Evolutionary conservation across 805 yeast genomes (phyloP).

Genomic region (Spathaspora sp.): DNA sequence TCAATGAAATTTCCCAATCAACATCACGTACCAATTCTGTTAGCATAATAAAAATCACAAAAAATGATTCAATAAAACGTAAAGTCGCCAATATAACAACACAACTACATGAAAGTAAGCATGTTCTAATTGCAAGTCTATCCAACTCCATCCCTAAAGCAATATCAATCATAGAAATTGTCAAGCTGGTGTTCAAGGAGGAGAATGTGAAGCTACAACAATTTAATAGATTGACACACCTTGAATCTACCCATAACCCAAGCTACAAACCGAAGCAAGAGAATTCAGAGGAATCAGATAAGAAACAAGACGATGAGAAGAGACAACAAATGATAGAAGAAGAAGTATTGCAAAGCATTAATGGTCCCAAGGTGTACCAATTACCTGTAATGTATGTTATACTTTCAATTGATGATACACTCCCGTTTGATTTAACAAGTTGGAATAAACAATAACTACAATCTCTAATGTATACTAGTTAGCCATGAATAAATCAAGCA

Average conservation of each 20-base stretch:
- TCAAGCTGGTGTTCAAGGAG: constrained; percentile 9
- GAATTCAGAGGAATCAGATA: neutral
- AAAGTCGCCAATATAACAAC: constrained; percentile 9
- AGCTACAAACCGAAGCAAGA: constrained; percentile 1
- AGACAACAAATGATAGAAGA: neutral
- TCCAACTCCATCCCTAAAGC: constrained; percentile 13
- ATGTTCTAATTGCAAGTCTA: constrained; percentile 9
- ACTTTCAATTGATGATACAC: constrained; percentile 2
- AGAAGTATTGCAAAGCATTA: constrained; percentile 2
- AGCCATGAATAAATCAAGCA: neutral
- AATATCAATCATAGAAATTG: constrained; percentile 15
- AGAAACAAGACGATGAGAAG: neutral
- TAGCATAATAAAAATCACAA: constrained; percentile 7
- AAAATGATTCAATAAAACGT: constrained; percentile 18
- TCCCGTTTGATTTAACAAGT: constrained; percentile 1
- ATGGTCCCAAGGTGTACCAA: constrained; percentile 9
- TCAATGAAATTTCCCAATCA: neutral
- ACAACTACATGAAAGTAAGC: constrained; percentile 1
- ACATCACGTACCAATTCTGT: neutral
- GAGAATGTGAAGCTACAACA: constrained; percentile 6
- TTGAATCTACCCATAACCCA: constrained; percentile 6
- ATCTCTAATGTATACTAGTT: neutral
- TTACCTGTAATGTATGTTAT: constrained; percentile 11
- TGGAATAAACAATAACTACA: constrained; percentile 9
- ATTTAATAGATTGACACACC: constrained; percentile 11